Conservation (phyloP, 2,329 filamentous ascomycete species). For the Cephalotrichum gorgonifer region DNA sequence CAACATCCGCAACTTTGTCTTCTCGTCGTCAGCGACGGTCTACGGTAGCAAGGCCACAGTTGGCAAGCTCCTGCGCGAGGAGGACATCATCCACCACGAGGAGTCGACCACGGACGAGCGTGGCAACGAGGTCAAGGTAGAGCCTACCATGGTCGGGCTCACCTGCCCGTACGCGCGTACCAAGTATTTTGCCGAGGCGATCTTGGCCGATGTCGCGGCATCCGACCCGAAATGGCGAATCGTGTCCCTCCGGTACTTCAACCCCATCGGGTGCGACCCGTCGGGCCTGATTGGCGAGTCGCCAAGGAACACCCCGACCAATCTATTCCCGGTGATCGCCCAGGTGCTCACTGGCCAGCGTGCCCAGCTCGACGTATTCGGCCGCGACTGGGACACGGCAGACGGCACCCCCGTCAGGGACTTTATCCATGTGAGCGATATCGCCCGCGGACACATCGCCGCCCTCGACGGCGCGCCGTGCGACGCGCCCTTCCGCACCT, state of each 20-base stretch:
- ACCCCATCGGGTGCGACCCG: conserved; percentile 55
- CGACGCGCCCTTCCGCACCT: conserved; percentile 24
- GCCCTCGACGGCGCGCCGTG: conserved; percentile 32
- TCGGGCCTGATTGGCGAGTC: conserved; percentile 56
- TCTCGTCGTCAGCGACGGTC: conserved; percentile 58
- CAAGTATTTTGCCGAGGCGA: conserved; percentile 59
- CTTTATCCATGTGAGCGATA: conserved; percentile 57
- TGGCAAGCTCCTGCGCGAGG: conserved; percentile 42
- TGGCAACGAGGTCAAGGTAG: conserved; percentile 19
- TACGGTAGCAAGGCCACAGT: conserved; percentile 46
- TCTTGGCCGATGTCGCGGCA: conserved; percentile 49
- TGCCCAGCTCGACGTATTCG: conserved; percentile 48
- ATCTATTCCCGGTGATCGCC: conserved; percentile 54
- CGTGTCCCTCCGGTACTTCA: conserved; percentile 56
- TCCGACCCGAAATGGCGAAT: conserved; percentile 54
- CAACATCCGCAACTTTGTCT: conserved; percentile 55
- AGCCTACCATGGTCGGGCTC: conserved; percentile 36
- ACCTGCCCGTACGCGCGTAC: conserved; percentile 57
- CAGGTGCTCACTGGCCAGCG: conserved; percentile 48
- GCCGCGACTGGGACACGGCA: conserved; percentile 52
- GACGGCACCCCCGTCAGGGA: conserved; percentile 59
- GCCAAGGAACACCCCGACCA: conserved; percentile 49
- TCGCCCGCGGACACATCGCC: conserved; percentile 53
- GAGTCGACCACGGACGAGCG: conserved; percentile 31
- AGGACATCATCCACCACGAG: conserved; percentile 41